Percentiles rank a stretch among this genome's conserved stretches.
phyloP scores from a whole-genome alignment of 2,329 filamentous ascomycete species.

The Fusarium hainanense region DNA sequence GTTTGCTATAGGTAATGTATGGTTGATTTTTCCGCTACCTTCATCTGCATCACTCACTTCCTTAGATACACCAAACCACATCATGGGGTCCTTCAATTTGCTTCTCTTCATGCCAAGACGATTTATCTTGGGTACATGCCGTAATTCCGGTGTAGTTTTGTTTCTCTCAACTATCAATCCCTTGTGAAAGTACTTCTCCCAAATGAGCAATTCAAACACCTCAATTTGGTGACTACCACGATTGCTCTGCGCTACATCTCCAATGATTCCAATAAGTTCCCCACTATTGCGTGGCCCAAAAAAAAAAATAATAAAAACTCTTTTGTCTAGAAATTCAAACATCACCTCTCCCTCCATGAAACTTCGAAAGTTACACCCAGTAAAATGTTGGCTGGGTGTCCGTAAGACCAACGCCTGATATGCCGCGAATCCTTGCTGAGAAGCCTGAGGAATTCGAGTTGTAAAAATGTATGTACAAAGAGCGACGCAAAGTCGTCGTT shows the following conservation, averaged over 20 bases:
- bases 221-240: constrained; percentile 26
- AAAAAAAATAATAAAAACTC: constrained; percentile 34
- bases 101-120: constrained; percentile 20
- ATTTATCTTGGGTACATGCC: constrained; percentile 18
- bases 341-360: constrained; percentile 31
- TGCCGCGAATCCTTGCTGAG: constrained; percentile 42
- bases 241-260: constrained; percentile 38
- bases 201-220: constrained; percentile 17
- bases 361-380: constrained; percentile 31
- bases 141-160: constrained; percentile 29
- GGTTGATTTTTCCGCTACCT: constrained; percentile 5
- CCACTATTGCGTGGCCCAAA: constrained; percentile 31
- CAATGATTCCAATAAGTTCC: constrained; percentile 27
- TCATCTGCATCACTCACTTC: background rate
- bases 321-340: constrained; percentile 46
- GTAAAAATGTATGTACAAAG: constrained; percentile 46
- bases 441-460: constrained; percentile 44
- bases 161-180: constrained; percentile 19
- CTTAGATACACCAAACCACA: background rate
- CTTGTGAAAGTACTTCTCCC: constrained; percentile 20
- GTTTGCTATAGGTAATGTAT: constrained; percentile 1
- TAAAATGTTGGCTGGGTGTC: constrained; percentile 12
- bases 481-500: constrained; percentile 33
- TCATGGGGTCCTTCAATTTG: constrained; percentile 14
- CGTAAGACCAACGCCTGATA: constrained; percentile 46